Conservation (phyloP, 2,329 filamentous ascomycete species). For the Trichocomaceae sp. region DNA sequence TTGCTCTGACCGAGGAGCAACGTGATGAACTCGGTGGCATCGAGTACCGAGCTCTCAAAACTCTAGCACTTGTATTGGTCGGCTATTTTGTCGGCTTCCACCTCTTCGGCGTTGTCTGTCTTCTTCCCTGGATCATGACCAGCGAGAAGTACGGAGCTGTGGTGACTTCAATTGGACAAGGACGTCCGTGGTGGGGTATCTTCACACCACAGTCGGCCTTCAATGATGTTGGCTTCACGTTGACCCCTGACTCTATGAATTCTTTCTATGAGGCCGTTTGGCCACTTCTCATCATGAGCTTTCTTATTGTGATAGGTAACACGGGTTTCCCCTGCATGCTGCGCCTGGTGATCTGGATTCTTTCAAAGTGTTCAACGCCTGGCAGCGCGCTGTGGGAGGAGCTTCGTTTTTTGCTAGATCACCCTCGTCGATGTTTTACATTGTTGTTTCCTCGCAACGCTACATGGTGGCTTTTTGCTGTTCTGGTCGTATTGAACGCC, state of each 20-base stretch:
- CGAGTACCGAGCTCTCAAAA: conserved; percentile 88
- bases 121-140: conserved; percentile 74
- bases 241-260: conserved; percentile 90
- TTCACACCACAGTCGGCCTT: conserved; percentile 85
- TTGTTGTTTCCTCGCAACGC: conserved; percentile 82
- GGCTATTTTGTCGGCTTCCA: conserved; percentile 81
- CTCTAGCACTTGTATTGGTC: conserved; percentile 69
- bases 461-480: conserved; percentile 93
- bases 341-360: conserved; percentile 81
- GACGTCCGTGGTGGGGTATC: conserved; percentile 79
- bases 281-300: conserved; percentile 68
- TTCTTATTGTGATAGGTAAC: conserved; percentile 89
- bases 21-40: conserved; percentile 93
- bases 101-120: conserved; percentile 63
- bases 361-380: conserved; percentile 59
- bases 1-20: conserved; percentile 81
- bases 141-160: conserved; percentile 57
- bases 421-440: conserved; percentile 93
- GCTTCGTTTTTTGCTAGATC: conserved; percentile 81
- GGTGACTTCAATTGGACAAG: conserved; percentile 57
- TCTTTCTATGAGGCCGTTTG: conserved; percentile 75
- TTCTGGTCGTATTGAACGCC: conserved; percentile 73
- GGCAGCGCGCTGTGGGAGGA: conserved; percentile 78
- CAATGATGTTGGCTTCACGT: conserved; percentile 87
- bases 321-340: conserved; percentile 94